A percentile compares a stretch with the other conserved stretches of the same genome.
phyloP scores from a whole-genome alignment of 2,329 filamentous ascomycete genomes.

The Scedosporium apiospermum region DNA sequence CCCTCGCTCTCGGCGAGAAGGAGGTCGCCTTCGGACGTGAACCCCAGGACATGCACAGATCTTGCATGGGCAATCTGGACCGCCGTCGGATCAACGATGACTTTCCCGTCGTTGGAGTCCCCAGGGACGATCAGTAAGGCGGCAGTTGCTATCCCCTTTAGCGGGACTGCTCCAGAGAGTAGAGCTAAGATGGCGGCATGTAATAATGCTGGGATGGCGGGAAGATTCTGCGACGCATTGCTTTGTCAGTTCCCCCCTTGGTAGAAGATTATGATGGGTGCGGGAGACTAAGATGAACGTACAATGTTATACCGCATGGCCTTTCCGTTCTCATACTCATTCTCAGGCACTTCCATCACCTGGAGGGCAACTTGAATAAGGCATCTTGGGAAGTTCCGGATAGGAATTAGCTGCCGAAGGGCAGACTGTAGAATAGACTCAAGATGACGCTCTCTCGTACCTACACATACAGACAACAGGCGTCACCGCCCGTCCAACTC shows the following conservation, averaged over 20 bases:
- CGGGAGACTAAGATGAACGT: constrained; percentile 18
- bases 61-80: constrained; percentile 51
- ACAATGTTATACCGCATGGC: constrained; percentile 52
- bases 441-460: constrained; percentile 69
- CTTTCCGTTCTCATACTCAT: constrained; percentile 53
- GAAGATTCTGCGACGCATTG: constrained; percentile 51
- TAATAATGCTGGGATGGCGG: constrained; percentile 70
- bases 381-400: constrained; percentile 65
- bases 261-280: background rate
- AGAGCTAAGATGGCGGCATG: constrained; percentile 72
- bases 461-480: constrained; percentile 24
- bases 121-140: constrained; percentile 50
- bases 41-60: constrained; percentile 76
- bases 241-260: background rate
- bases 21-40: constrained; percentile 63
- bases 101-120: constrained; percentile 26
- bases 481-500: background rate
- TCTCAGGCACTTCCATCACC: constrained; percentile 58
- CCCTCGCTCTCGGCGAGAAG: constrained; percentile 78
- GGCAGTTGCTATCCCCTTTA: constrained; percentile 62
- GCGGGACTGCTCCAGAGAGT: constrained; percentile 71
- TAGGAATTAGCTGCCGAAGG: constrained; percentile 63
- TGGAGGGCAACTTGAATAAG: constrained; percentile 79
- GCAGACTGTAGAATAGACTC: constrained; percentile 67
- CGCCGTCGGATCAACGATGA: constrained; percentile 52